Base-by-base conservation (phyloP, 306 rosid genomes). In the Prunus mongolica region DNA sequence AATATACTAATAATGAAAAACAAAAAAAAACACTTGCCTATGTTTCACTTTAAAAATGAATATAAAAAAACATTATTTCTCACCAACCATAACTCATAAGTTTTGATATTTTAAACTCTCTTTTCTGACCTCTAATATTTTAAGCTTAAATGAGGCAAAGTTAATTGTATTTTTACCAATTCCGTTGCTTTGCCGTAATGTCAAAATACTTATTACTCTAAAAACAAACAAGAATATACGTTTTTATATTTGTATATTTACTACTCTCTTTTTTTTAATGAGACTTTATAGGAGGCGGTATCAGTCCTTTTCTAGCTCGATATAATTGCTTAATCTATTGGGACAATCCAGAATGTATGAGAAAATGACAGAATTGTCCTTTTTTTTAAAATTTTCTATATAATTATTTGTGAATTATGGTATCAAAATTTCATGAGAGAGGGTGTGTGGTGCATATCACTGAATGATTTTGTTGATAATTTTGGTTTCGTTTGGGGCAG, bases 401-500 rank as follows among this genome's bases (percentile, higher is more conserved):
- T 10, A n/a, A n/a, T 55, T 15, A 24, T 44, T 12, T 15, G 75
- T n/a, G 38, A 32, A 32, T 32, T 32, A 32, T 32, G 34, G 34
- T 5, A 32, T 5, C 34, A 32, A 32, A 6, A 38, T 38, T 38
- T 38, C 44, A 38, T 38, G 7, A 6, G 44, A 34, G 41, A 38
- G 9, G 8, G 44, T 38, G 44, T 38, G 9, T 38, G 74, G 50
- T 80, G 77, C 68, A 46, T 74, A 73, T 75, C 71, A 82, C 46
- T 41, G 74, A 66, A 89, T 78, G 34, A 22, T 15, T 55, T 34
- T 2, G 67, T 15, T 75, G 49, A 4, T 11, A 38, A 32, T 38
- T 18, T 18, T 27, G 1, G 5, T 55, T 78, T 62, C 79, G 80
- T 65, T 28, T 38, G 75, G 34, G 54, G 72, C 91, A 94, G 98